Percentiles rank a stretch among this genome's conserved stretches.
phyloP scores from a whole-genome alignment of 1,284 basidiomycete species.

The Malassezia dermatis region DNA sequence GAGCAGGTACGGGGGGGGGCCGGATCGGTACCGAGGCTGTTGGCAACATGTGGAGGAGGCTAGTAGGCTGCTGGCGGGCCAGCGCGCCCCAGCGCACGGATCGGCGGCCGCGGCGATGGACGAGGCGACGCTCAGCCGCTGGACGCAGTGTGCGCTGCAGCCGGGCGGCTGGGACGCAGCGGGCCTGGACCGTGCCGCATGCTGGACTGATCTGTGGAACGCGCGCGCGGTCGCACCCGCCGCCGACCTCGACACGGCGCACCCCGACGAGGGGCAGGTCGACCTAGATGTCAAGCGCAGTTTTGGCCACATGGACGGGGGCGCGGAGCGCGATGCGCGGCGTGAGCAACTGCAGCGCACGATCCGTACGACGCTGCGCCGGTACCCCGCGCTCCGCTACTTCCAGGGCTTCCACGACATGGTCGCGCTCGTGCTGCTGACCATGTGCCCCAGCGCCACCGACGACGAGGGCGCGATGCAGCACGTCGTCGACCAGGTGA shows the following conservation, averaged over 20 bases:
- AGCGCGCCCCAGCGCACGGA: not conserved
- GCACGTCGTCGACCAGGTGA: constrained; percentile 55
- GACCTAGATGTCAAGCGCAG: constrained; percentile 41
- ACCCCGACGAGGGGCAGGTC: constrained; percentile 37
- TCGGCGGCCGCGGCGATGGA: not conserved
- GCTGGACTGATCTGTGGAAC: not conserved
- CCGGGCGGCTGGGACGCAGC: constrained; percentile 5
- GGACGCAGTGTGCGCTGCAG: not conserved
- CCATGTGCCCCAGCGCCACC: constrained; percentile 50
- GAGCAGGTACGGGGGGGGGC: not conserved
- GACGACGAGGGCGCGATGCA: constrained; percentile 5
- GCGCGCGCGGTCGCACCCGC: too few relatives aligned
- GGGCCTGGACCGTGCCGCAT: not conserved
- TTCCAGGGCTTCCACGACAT: constrained; percentile 87
- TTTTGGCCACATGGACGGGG: constrained; percentile 18
- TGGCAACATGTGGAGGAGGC: not conserved
- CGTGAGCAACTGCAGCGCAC: constrained; percentile 26
- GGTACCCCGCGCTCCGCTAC: constrained; percentile 64
- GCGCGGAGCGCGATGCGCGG: constrained; percentile 12
- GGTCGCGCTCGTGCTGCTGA: constrained; percentile 71
- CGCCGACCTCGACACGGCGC: not conserved
- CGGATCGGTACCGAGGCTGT: not conserved
- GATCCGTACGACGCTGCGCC: constrained; percentile 61
- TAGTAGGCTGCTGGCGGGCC: not conserved
- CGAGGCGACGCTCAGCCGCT: not conserved